Conservation (phyloP, 352 stramenopile species). For the Thraustochytrium sp. region DNA sequence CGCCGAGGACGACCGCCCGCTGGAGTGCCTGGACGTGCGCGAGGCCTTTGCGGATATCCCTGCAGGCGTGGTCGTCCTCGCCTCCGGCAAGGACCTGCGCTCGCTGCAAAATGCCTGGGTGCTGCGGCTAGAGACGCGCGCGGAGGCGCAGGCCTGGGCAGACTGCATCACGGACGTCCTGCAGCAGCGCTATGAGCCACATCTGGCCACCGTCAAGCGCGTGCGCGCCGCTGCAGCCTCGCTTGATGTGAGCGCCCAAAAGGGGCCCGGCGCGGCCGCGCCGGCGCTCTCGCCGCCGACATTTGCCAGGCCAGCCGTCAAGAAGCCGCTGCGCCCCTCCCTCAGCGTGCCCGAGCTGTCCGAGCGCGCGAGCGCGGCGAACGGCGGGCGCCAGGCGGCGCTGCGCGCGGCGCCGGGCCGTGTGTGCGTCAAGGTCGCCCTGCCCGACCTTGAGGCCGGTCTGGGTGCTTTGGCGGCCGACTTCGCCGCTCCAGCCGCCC, state of each 20-base stretch:
- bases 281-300: too few relatives aligned
- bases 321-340: neutral
- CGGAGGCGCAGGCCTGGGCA: neutral
- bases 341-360: neutral
- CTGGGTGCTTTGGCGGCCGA: too few relatives aligned
- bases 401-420: neutral
- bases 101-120: neutral
- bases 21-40: neutral
- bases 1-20: neutral
- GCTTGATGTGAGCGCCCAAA: too few relatives aligned
- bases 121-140: neutral
- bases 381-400: neutral
- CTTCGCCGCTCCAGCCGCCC: neutral
- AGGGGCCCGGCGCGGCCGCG: too few relatives aligned
- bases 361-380: neutral
- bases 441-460: too few relatives aligned
- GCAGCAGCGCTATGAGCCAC: neutral
- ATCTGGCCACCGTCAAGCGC: neutral
- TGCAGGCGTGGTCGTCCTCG: neutral
- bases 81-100: neutral
- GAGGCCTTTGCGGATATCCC: neutral
- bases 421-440: too few relatives aligned
- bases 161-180: neutral
- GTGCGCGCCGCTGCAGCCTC: neutral
- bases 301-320: too few relatives aligned